Conservation (phyloP, 805 yeast species). For the Candida argentea region DNA sequence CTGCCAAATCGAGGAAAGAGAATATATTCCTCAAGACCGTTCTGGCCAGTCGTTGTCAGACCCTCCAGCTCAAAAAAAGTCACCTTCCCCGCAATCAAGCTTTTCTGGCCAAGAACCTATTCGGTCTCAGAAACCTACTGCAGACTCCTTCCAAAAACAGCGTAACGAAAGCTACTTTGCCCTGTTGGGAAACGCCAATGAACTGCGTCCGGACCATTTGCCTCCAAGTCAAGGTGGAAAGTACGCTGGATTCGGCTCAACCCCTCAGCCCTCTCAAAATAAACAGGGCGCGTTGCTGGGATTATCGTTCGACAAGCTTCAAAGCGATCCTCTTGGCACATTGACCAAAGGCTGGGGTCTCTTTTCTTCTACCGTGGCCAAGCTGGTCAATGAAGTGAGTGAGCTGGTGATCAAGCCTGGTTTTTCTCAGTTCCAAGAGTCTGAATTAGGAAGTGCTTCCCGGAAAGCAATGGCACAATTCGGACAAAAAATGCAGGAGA, state of each 20-base stretch:
- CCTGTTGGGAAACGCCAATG: conserved; percentile 63
- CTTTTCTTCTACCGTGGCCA: conserved; percentile 75
- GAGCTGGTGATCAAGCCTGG: conserved; percentile 90
- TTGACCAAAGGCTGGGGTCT: conserved; percentile 90
- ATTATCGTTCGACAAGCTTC: conserved; percentile 59
- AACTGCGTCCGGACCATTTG: conserved; percentile 59
- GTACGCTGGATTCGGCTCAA: conserved; percentile 84
- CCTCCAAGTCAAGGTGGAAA: conserved; percentile 95
- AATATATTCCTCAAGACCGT: conserved; percentile 60
- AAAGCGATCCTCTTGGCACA: conserved; percentile 84
- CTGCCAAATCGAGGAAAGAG: conserved; percentile 63
- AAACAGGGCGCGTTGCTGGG: conserved; percentile 35
- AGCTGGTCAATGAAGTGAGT: conserved; percentile 76
- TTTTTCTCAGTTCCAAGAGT: conserved; percentile 61
- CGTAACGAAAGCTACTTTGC: conserved; percentile 79
- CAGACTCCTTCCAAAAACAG: conserved; percentile 26
- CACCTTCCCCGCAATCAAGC: background rate
- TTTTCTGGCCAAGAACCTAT: conserved; percentile 14
- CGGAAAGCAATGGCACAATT: conserved; percentile 92
- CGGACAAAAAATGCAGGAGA: conserved; percentile 88
- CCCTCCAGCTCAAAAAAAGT: conserved; percentile 1
- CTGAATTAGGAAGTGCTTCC: conserved; percentile 75
- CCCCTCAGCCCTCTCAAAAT: conserved; percentile 41
- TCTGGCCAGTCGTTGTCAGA: conserved; percentile 33
- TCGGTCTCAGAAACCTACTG: conserved; percentile 33